Percentiles rank a stretch among this genome's conserved stretches.
Conservation (phyloP, 495 filamentous ascomycete genomes). For the Penicillium pancosmium region DNA sequence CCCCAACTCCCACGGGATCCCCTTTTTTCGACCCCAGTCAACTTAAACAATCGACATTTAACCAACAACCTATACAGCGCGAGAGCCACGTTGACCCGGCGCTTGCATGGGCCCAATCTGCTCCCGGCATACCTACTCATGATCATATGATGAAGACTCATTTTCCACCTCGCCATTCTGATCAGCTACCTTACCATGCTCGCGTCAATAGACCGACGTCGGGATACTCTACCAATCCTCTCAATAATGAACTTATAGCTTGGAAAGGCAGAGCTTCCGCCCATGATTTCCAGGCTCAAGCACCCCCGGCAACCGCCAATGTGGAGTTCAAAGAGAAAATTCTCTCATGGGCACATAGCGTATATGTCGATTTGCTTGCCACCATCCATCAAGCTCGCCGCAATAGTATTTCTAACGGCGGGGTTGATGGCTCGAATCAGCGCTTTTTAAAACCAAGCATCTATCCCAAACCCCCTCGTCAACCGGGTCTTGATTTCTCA, state of each 20-base stretch:
- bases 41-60: constrained; percentile 31
- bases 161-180: constrained; percentile 48
- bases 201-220: constrained; percentile 24
- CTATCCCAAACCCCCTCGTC: constrained; percentile 65
- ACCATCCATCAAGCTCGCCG: constrained; percentile 67
- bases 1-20: constrained; percentile 24
- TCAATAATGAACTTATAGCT: constrained; percentile 17
- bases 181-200: constrained; percentile 45
- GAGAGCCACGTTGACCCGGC: constrained; percentile 27
- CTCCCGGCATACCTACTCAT: constrained; percentile 28
- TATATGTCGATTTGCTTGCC: constrained; percentile 84
- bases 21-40: constrained; percentile 27
- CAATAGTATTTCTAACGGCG: constrained; percentile 40
- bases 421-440: constrained; percentile 35
- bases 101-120: constrained; percentile 37
- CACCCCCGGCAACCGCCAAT: constrained; percentile 40
- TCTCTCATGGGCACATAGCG: constrained; percentile 79
- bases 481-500: constrained; percentile 49
- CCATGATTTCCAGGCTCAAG: constrained; percentile 27
- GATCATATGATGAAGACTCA: constrained; percentile 38
- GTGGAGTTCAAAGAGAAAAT: constrained; percentile 77
- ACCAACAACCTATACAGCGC: constrained; percentile 29
- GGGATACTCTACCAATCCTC: constrained; percentile 14
- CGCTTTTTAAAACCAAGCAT: constrained; percentile 57
- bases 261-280: constrained; percentile 32